Base-by-base conservation (phyloP, 1,284 basidiomycete species). In the Singerocomus inundabilis region DNA sequence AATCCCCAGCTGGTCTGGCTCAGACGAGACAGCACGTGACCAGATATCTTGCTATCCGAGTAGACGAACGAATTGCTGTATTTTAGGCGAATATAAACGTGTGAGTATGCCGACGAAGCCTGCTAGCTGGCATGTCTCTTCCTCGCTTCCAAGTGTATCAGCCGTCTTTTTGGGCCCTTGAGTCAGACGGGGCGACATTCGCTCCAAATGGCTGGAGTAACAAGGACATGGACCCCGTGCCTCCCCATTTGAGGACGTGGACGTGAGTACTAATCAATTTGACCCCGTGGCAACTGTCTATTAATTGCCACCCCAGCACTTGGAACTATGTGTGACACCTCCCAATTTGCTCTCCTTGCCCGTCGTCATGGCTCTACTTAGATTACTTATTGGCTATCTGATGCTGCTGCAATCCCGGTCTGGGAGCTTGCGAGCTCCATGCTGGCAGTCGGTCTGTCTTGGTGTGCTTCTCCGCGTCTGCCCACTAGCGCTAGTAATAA, bases 221-320 rank as follows among this genome's bases (percentile, higher is more conserved):
- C 67, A 78, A 78, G 59, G 85, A 88, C 60, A 85, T 86, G 81
- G 85, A 88, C 56, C 85, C 85, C 4, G 82, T 85, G 9, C 82
- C 82, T 26, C 72, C 69, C 1, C 63, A 78, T 36, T 56, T 70
- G 37, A 68, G 84, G 45, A 86, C 83, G 8, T 88, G 85, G 87
- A 73, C 76, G 24, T 66, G 44, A 56, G 62, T 53, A 15, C 37
- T 6, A 1, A 4, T 15, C 2, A 13, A 4, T 30, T 33, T 5
- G 15, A 13, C 5, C 15, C 10, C n/a, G 21, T 36, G 18, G 13
- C 2, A 10, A 6, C 29, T 2, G 4, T 30, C 32, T 41, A 28
- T 39, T 35, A 24, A 37, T n/a, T 6, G 9, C 7, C 31, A 12
- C 29, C 5, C 16, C 32, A 66, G 62, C 30, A 62, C 64, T 18